Evolutionary conservation across 116 monocot species (phyloP).

Genomic region (Iris pallida): DNA sequence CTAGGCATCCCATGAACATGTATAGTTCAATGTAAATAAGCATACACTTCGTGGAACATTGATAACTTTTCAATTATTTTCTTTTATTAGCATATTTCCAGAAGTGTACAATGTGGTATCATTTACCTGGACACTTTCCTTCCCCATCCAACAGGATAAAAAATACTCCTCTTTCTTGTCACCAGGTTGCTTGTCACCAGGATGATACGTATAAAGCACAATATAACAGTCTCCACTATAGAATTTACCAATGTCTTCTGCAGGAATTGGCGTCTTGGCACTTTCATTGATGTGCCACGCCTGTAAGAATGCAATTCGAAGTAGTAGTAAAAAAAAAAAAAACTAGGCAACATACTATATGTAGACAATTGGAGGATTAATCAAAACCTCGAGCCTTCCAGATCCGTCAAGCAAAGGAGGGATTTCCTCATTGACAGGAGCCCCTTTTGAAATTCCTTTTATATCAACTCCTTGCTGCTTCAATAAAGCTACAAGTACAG

Average conservation of each 20-base stretch:
- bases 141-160: slow-evolving; percentile 70
- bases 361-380: neutral
- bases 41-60: too few relatives aligned
- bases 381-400: slow-evolving; percentile 58
- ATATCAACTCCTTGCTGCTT: slow-evolving; percentile 83
- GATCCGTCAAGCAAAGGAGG: slow-evolving; percentile 59
- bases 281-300: slow-evolving; percentile 70
- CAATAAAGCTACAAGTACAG: slow-evolving; percentile 41
- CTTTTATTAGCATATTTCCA: neutral
- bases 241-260: slow-evolving; percentile 78
- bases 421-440: slow-evolving; percentile 56
- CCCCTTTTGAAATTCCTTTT: slow-evolving; percentile 46
- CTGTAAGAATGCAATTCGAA: slow-evolving; percentile 18
- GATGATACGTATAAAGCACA: slow-evolving; percentile 81
- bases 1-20: too few relatives aligned
- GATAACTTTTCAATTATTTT: neutral
- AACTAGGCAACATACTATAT: neutral
- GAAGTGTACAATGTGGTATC: neutral
- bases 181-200: slow-evolving; percentile 68
- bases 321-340: neutral
- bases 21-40: too few relatives aligned
- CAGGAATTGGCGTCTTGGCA: slow-evolving; percentile 54
- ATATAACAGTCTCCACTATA: slow-evolving; percentile 84
- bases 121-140: slow-evolving; percentile 63
- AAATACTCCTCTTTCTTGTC: slow-evolving; percentile 83